These are phyloP conservation scores for Ceratocystis destructans DNA, from an alignment of 2,329 filamentous ascomycete species.

Conservation along the genomic window DNA sequence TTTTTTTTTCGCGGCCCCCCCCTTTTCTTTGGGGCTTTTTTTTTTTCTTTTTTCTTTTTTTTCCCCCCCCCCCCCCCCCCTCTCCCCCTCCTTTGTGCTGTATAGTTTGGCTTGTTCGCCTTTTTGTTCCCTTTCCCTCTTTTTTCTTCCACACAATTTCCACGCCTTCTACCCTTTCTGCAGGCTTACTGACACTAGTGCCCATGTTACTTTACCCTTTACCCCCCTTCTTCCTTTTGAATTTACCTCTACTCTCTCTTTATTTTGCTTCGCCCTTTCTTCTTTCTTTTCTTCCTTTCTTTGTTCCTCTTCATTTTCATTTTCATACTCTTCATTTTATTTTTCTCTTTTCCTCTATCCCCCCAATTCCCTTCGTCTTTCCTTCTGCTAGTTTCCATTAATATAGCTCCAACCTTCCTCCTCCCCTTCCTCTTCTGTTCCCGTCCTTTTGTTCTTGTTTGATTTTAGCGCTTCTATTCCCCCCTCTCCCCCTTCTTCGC, in stretches of 20 bases:
- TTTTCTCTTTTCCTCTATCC: not conserved
- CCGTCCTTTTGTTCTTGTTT: not conserved
- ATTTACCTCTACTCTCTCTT: not conserved
- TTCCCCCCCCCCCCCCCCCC: too few relatives aligned
- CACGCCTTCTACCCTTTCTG: slow-evolving; percentile 12
- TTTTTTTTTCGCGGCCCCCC: too few relatives aligned
- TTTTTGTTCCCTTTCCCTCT: not conserved
- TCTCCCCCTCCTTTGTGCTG: not conserved
- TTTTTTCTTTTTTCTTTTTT: too few relatives aligned
- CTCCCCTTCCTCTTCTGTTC: not conserved
- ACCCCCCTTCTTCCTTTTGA: not conserved
- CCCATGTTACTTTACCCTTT: not conserved
- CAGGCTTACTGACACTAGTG: slow-evolving; percentile 6
- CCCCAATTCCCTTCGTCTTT: not conserved
- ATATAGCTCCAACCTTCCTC: not conserved
- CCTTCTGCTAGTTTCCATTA: not conserved
- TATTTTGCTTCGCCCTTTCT: not conserved
- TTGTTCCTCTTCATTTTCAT: not conserved
- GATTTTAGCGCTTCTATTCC: not conserved
- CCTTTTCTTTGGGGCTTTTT: too few relatives aligned
- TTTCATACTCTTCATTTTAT: not conserved
- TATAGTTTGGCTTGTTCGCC: slow-evolving; percentile 2
- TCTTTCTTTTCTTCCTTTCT: not conserved
- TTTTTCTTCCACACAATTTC: slow-evolving; percentile 13
- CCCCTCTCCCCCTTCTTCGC: not conserved